A percentile compares a stretch with the other conserved stretches of the same genome.
These are phyloP conservation scores for Domatiomyces catenatus DNA, from an alignment of 2,329 filamentous ascomycete species.

Conservation along the genomic window DNA sequence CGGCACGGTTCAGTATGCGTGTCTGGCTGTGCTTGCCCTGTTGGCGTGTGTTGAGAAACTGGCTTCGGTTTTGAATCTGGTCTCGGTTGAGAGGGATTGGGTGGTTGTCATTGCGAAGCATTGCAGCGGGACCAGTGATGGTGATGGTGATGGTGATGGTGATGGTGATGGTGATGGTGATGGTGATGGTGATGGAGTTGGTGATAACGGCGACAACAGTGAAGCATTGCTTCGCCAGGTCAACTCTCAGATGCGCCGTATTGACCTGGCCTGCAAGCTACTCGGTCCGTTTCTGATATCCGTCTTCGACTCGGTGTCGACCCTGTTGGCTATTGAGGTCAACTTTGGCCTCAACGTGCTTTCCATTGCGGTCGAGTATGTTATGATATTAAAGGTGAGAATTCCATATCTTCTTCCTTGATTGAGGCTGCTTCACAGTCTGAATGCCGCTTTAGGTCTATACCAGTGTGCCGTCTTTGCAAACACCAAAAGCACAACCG, in stretches of 20 bases:
- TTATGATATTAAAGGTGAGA: constrained; percentile 24
- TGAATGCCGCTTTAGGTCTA: not conserved
- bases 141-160: not conserved
- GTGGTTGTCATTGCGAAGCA: constrained; percentile 16
- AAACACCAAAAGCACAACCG: not conserved
- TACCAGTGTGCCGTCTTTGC: constrained; percentile 1
- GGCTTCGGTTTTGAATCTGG: constrained; percentile 46
- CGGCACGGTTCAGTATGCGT: not conserved
- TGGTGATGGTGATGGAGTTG: constrained; percentile 22
- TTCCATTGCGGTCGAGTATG: constrained; percentile 27
- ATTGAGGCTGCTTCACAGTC: not conserved
- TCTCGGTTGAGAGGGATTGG: constrained; percentile 60
- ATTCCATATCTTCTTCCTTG: not conserved
- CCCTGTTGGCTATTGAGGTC: constrained; percentile 31
- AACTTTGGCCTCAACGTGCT: constrained; percentile 32
- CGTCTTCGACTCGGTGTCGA: constrained; percentile 30
- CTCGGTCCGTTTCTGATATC: constrained; percentile 38
- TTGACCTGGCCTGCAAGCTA: constrained; percentile 44
- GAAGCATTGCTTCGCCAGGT: constrained; percentile 22
- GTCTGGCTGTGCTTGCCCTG: constrained; percentile 26
- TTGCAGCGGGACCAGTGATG: not conserved
- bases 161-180: constrained; percentile 22
- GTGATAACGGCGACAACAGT: not conserved
- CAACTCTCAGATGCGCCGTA: constrained; percentile 41
- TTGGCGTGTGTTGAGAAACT: constrained; percentile 57